Percentiles rank a stretch among this genome's conserved stretches.
These are phyloP conservation scores for Podaxis rugospora DNA, from an alignment of 768 basidiomycete genomes.

Conservation along the genomic window DNA sequence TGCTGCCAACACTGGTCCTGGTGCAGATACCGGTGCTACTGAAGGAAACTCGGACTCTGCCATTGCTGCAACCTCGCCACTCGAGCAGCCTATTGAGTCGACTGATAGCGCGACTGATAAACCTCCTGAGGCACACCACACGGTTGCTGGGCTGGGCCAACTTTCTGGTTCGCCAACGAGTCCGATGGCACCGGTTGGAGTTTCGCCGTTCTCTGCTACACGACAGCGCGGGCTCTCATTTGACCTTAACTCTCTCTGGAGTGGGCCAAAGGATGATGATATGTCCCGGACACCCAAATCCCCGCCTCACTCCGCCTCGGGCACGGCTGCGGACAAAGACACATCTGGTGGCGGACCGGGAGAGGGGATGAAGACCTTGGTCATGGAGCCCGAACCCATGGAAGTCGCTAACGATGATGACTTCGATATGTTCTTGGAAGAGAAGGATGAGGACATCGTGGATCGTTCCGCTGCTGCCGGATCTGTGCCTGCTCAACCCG, in stretches of 20 bases:
- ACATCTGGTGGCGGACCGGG: not conserved
- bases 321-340: constrained; percentile 20
- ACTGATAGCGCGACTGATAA: not conserved
- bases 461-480: constrained; percentile 17
- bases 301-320: constrained; percentile 10
- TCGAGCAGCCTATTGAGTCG: constrained; percentile 5
- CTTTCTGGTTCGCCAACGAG: constrained; percentile 16
- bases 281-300: constrained; percentile 11
- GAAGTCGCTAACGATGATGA: constrained; percentile 67
- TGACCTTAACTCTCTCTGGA: constrained; percentile 72
- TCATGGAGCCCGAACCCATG: constrained; percentile 36
- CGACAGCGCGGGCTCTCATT: constrained; percentile 51
- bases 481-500: constrained; percentile 8
- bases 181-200: constrained; percentile 29
- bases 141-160: constrained; percentile 15
- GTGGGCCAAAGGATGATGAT: constrained; percentile 34
- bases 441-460: constrained; percentile 43
- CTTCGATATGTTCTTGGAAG: constrained; percentile 82
- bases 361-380: constrained; percentile 31
- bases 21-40: constrained; percentile 15
- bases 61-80: constrained; percentile 2
- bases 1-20: not conserved
- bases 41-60: constrained; percentile 15
- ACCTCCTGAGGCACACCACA: constrained; percentile 1
- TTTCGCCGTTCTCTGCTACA: constrained; percentile 48